Conservation (phyloP, 345 rosid genomes). For the Orychophragmus violaceus region DNA sequence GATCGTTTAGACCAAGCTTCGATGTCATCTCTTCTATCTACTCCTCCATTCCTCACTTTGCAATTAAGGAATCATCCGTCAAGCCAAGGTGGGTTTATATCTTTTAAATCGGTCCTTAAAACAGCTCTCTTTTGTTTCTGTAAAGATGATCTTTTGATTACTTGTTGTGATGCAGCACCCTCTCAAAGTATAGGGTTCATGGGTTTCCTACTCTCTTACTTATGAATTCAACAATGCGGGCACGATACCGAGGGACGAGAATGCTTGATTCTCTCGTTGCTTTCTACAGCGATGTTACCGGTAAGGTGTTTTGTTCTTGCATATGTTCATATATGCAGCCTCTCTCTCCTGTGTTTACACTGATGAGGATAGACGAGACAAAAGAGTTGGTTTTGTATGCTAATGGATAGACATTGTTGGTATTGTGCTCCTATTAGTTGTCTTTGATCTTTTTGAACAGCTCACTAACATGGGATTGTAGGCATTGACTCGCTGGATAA, state of each 20-base stretch:
- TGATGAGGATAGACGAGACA: not conserved
- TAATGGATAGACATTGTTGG: not conserved
- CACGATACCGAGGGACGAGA: conserved; percentile 63
- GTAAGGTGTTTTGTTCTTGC: conserved; percentile 34
- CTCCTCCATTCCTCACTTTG: conserved; percentile 66
- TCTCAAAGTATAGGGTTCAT: conserved; percentile 93
- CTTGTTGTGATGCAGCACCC: conserved; percentile 49
- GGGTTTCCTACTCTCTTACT: conserved; percentile 86
- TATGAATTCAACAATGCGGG: conserved; percentile 69
- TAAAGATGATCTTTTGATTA: not conserved
- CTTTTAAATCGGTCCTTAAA: not conserved
- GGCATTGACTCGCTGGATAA: conserved; percentile 40
- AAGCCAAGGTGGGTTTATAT: conserved; percentile 72
- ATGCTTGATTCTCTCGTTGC: conserved; percentile 62
- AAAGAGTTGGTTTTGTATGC: not conserved
- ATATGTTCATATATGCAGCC: no score
- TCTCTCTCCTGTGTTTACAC: not conserved
- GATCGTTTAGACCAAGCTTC: conserved; percentile 64
- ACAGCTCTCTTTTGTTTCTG: not conserved
- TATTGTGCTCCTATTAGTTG: not conserved
- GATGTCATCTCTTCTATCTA: conserved; percentile 57
- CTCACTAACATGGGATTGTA: conserved; percentile 16
- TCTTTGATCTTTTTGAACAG: not conserved
- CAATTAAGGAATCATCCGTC: conserved; percentile 72
- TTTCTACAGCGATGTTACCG: conserved; percentile 65